Evolutionary conservation across 2,329 filamentous ascomycete species (phyloP), one percentile per base, ranked within the genome.

Genomic region (Gremmenia infestans): DNA sequence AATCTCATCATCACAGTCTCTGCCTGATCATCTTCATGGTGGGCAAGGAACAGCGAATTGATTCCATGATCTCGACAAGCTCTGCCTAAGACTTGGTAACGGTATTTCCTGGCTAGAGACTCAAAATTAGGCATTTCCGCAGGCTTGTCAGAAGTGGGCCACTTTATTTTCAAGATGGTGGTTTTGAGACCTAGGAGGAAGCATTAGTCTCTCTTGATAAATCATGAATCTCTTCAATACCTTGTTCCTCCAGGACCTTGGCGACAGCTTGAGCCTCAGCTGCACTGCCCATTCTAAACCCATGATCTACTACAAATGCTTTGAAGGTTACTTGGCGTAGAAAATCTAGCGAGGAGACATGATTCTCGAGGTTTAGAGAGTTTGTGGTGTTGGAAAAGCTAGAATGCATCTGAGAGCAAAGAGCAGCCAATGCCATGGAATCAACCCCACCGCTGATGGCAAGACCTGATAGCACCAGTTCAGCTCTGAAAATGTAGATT

Each of bases 391-490:
- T 22, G 25, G 40, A 14, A 46, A 9, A 40, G 43, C 28, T 8
- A 39, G 54, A 25, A 40, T 62, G 53, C 72, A 71, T 37, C 80
- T 65, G 47, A 49, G 77, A 79, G 68, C 88, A 89, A 37, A 97
- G 79, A 58, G 78, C 85, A 54, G 91, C 91, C 58, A 99, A 77
- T 28, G 93, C 93, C 92, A 97, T 99, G n/a, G 93, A 97, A 72
- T 99, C 94, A 40, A 94, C 89, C 7, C 94, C 94, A 23, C 94
- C 94, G 68, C 92, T 97, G 59, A 97, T 78, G 15, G 92, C 94
- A 57, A 97, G 75, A 53, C 81, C 87, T 89, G 47, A 60, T 48
- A 36, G 0, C 8, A 22, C 7, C 15, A 19, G 22, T 9, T 43
- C 42, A 35, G 28, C n/a, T 52, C 28, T 28, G 14, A 14, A 43